Conservation (phyloP, 305 asterid genomes). For the Fraxinus paxiana region DNA sequence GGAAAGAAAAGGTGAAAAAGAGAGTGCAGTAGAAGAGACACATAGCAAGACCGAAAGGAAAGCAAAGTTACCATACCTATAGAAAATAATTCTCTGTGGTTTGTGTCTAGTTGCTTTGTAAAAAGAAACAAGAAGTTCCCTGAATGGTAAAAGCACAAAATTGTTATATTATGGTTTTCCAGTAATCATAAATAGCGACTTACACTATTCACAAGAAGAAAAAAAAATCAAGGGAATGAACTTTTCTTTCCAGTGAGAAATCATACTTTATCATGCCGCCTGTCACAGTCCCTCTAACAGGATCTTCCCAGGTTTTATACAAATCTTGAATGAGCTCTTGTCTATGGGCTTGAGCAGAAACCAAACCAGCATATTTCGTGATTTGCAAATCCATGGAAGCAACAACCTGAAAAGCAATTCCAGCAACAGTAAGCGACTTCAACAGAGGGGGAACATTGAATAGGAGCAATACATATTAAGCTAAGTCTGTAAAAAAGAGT, state of each 20-base stretch:
- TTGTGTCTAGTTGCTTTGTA: constrained; percentile 82
- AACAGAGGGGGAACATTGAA: neutral
- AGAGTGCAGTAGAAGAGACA: neutral
- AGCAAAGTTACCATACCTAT: constrained; percentile 41
- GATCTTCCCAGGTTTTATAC: constrained; percentile 86
- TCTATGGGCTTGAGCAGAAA: constrained; percentile 90
- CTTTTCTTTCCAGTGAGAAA: neutral
- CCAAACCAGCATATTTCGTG: constrained; percentile 88
- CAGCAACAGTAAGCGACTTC: constrained; percentile 3
- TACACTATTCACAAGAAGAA: neutral
- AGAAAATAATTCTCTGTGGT: constrained; percentile 86
- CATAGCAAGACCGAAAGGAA: neutral
- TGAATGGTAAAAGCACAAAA: constrained; percentile 28
- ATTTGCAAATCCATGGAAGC: constrained; percentile 99
- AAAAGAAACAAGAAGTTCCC: constrained; percentile 90
- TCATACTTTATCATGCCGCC: constrained; percentile 93
- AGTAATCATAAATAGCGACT: neutral
- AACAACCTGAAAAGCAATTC: constrained; percentile 61
- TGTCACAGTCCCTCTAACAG: constrained; percentile 65
- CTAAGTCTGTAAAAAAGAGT: neutral
- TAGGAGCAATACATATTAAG: neutral
- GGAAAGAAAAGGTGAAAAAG: neutral
- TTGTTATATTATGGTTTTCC: neutral
- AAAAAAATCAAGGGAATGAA: neutral
- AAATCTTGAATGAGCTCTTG: constrained; percentile 92